Evolutionary conservation across 805 yeast genomes (phyloP), one percentile per base, ranked within the genome.

Genomic region (Metschnikowia matae): DNA sequence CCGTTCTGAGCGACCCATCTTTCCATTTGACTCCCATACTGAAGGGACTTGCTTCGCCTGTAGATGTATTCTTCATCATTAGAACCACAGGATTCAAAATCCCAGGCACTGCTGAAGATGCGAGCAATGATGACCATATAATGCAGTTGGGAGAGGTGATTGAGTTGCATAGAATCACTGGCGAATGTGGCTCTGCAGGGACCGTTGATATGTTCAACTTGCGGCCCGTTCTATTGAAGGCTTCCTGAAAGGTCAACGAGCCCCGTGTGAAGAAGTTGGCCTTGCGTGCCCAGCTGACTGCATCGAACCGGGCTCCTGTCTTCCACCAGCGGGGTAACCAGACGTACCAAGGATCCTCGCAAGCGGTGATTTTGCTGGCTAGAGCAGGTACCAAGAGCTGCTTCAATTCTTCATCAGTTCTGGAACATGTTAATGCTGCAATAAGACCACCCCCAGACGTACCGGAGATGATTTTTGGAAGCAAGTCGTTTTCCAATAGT

Each of bases 91-190:
- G 95, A 54, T 84, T 84, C 49, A 87, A 67, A 13, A 87, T 84
- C 0, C 94, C 94, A 0, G 95, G 95, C 6, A 87, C 94, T 0
- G 94, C 94, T 4, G 89, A 80, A 3, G 89, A 83, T 0, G 94
- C 94, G 38, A 87, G 67, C 50, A 87, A 67, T 0, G 90, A 71
- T 2, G 88, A 81, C 94, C 94, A 87, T n/a, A 87, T 83, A 14
- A 86, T 82, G 64, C 92, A 85, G 62, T 85, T 78, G 10, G 94
- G 94, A 14, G 91, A 80, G 0, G 94, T 87, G 51, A 85, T 77
- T 58, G 83, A 81, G 58, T 87, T 87, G 62, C 92, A 84, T 44
- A 87, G 68, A 59, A 87, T 86, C 2, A 84, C 90, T 0, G 95
- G 94, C 2, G 90, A 83, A 63, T 85, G 86, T 0, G 89, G 86